Conservation (phyloP, 768 basidiomycete genomes). For the Agrocybe praecox region DNA sequence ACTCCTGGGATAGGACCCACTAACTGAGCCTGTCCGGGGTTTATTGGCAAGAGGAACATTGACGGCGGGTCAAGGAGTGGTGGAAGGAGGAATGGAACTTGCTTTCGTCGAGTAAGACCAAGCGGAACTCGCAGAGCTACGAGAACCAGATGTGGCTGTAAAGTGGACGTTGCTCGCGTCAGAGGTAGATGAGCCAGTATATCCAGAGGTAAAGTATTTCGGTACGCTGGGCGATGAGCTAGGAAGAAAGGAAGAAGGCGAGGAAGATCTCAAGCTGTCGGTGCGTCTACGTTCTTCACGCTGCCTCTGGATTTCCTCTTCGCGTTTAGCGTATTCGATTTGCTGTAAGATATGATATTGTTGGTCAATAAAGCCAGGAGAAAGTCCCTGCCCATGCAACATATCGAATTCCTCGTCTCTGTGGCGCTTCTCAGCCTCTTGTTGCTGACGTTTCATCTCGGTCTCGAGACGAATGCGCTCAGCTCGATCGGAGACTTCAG, state of each 20-base stretch:
- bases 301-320: slow-evolving; percentile 40
- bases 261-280: slow-evolving; percentile 34
- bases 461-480: slow-evolving; percentile 26
- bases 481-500: slow-evolving; percentile 24
- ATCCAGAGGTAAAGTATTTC: slow-evolving; percentile 24
- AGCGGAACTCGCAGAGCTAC: slow-evolving; percentile 27
- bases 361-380: slow-evolving; percentile 26
- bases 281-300: slow-evolving; percentile 47
- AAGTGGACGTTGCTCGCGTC: slow-evolving; percentile 18
- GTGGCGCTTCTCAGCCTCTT: slow-evolving; percentile 21
- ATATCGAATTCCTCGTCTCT: slow-evolving; percentile 28
- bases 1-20: slow-evolving; percentile 25
- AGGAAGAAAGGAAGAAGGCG: slow-evolving; percentile 23
- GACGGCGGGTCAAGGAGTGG: slow-evolving; percentile 27
- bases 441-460: slow-evolving; percentile 24
- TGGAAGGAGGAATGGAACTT: slow-evolving; percentile 22
- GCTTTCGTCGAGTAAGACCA: slow-evolving; percentile 32
- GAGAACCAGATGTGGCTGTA: slow-evolving; percentile 23
- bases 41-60: slow-evolving; percentile 25
- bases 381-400: slow-evolving; percentile 1
- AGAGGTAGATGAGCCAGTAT: slow-evolving; percentile 18
- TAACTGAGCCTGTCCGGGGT: slow-evolving; percentile 35
- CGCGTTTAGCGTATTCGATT: slow-evolving; percentile 32
- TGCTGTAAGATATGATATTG: slow-evolving; percentile 32
- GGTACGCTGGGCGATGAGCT: slow-evolving; percentile 23